phyloP scores from a whole-genome alignment of 1,284 basidiomycete genomes.

The Rhodotorula sp. region DNA sequence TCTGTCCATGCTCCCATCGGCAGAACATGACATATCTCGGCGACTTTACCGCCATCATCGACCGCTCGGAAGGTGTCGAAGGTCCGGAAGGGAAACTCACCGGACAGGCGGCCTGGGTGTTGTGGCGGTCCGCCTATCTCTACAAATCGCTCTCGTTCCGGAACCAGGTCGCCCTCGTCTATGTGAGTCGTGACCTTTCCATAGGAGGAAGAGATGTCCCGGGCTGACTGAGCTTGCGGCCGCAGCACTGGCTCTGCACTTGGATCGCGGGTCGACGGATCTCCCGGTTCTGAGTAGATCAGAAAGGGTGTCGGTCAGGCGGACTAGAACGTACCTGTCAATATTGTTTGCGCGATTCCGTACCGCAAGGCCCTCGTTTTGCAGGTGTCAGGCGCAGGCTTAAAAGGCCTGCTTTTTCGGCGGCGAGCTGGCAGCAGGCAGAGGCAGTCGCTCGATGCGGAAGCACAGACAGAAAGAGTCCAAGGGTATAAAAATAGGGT shows the following conservation, averaged over 20 bases:
- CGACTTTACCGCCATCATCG: conserved; percentile 65
- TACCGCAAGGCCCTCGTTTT: no score
- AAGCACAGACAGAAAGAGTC: no score
- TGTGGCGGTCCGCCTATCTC: conserved; percentile 60
- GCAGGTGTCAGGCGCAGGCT: no score
- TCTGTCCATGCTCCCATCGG: background rate
- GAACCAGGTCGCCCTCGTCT: conserved; percentile 59
- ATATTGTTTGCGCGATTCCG: no score
- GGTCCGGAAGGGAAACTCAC: conserved; percentile 58
- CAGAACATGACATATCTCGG: conserved; percentile 69
- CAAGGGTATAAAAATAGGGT: no score
- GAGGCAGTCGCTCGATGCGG: no score
- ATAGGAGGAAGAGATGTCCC: background rate
- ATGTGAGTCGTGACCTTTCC: conserved; percentile 6
- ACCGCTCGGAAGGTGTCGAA: conserved; percentile 60
- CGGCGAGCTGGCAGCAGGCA: no score
- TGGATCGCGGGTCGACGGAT: background rate
- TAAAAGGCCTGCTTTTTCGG: no score
- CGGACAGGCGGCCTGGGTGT: conserved; percentile 38
- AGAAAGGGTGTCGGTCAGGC: no score
- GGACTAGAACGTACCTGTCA: no score
- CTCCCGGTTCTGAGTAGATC: background rate
- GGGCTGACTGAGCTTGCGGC: background rate
- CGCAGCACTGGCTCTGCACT: background rate
- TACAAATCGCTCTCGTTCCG: conserved; percentile 71